Base-by-base conservation (phyloP, 345 rosid genomes). In the Eucalyptus paniculata region DNA sequence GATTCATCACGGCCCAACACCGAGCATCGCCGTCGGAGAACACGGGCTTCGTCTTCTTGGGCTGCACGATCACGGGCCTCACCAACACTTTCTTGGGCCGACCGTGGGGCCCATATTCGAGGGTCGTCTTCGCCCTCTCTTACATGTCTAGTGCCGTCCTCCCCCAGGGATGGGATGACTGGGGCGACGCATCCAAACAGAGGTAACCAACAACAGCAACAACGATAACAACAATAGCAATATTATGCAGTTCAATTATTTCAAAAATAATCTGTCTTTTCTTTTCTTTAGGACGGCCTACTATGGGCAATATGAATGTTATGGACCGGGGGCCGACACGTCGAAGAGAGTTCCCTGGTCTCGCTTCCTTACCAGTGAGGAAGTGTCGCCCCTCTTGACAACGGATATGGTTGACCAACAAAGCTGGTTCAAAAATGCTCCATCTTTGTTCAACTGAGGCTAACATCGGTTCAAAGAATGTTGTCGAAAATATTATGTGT, bases 221-320 rank as follows among this genome's bases (percentile, higher is more conserved):
- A 65, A 67, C 2, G 9, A 62, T 14, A 62, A 30, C 16, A 62
- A 30, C 19, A n/a, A n/a, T n/a, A 15, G 15, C 4, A 58, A 60
- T 60, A 30, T 60, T 3, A 8, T 17, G 40, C 40, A 67, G 17
- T 67, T 67, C 19, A 67, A 67, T 32, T 17, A 8, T 32, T 67
- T 65, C 1, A 4, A n/a, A 24, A 32, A 4, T 83, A 19, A 65
- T 40, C 7, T 45, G 2, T 16, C 9, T 88, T 37, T 32, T 6
- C n/a, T 44, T 88, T 18, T 47, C 19, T 24, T 21, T 88, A 93
- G 99, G 10, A 95, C 94, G 60, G 90, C 50, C 40, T 94, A 93
- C 86, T 96, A 95, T 42, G 96, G 93, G 6, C 95, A 97, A 90
- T 94, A 95, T 93, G 93, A 94, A 88, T 91, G 94, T 85, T 93